phyloP scores from a whole-genome alignment of 139 green algal species.

The Pycnococcus provasolii region DNA sequence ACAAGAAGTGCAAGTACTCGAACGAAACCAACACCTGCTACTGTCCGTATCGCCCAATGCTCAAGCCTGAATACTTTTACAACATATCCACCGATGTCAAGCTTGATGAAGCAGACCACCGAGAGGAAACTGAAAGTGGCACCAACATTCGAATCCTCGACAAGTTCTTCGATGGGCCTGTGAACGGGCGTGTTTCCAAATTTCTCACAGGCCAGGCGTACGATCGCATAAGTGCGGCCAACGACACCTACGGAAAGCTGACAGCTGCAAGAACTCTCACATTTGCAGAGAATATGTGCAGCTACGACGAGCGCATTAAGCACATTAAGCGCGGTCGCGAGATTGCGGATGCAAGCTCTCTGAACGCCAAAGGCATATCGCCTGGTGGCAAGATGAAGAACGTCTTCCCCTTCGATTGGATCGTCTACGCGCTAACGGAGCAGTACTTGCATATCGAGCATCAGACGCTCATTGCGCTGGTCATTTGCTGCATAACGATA shows the following conservation, averaged over 20 bases:
- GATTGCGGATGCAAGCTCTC: not conserved
- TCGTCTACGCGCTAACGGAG: slow-evolving; percentile 14
- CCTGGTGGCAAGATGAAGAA: not conserved
- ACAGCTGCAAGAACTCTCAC: not conserved
- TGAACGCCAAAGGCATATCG: not conserved
- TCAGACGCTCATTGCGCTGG: not conserved
- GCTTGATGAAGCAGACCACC: too few species aligned
- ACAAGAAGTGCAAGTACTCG: slow-evolving; percentile 1
- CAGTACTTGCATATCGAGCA: slow-evolving; percentile 19
- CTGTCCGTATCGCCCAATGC: slow-evolving; percentile 7
- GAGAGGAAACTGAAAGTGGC: too few species aligned
- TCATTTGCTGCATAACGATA: not conserved
- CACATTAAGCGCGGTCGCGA: slow-evolving; percentile 5
- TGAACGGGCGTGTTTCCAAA: slow-evolving; percentile 5
- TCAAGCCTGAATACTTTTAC: not conserved
- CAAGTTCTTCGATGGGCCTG: slow-evolving; percentile 2
- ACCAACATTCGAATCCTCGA: not conserved
- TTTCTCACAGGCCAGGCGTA: not conserved
- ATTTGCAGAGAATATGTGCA: slow-evolving; percentile 9
- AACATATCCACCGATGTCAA: not conserved
- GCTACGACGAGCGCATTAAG: not conserved
- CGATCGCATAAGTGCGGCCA: not conserved
- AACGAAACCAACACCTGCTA: slow-evolving; percentile 4
- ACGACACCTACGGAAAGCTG: not conserved
- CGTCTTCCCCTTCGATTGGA: slow-evolving; percentile 13